Base-by-base conservation (phyloP, 1,139 yeast species). In the Taphrina flavorubra region DNA sequence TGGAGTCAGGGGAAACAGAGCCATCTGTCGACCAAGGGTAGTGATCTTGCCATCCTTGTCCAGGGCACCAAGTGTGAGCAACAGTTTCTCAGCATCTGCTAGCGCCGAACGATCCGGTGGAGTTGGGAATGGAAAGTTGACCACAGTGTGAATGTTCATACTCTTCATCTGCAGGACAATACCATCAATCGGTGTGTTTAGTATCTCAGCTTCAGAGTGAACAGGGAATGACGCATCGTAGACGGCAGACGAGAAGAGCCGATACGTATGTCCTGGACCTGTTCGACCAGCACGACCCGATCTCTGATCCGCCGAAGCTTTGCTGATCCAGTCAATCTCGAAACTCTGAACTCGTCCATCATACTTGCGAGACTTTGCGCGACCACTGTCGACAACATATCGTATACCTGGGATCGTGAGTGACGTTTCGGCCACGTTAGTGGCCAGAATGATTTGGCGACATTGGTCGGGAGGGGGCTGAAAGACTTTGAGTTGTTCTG, bases 241-340 rank as follows among this genome's bases (percentile, higher is more conserved):
- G 8, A 95, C 90, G 0, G 99, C 99, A n/a, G 98, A 92, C 0
- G 99, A 92, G 75, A 83, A 95, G 31, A 95, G 79, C 70, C 99
- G 82, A 77, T 95, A 95, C 77, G 97, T 91, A 76, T 95, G 99
- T 68, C 99, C 99, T 0, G 99, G 98, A 0, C 99, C 99, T 0
- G 98, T 94, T 85, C 99, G 89, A 77, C 99, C 99, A 65, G 99
- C 99, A 83, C 99, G 88, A 78, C 99, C 99, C 46, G 97, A 80
- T 80, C 99, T 84, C 81, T 95, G 99, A 72, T 87, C 95, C 0
- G 99, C 95, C 70, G 97, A 89, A 0, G 99, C 99, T 75, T 95
- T 92, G 51, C 97, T 89, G 14, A 94, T 83, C 98, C 98, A 95
- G 70, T 87, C 90, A 65, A 95, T 84, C 75, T 89, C 96, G 78